Base-by-base conservation (phyloP, 2,329 filamentous ascomycete species). In the Alternaria longipes region DNA sequence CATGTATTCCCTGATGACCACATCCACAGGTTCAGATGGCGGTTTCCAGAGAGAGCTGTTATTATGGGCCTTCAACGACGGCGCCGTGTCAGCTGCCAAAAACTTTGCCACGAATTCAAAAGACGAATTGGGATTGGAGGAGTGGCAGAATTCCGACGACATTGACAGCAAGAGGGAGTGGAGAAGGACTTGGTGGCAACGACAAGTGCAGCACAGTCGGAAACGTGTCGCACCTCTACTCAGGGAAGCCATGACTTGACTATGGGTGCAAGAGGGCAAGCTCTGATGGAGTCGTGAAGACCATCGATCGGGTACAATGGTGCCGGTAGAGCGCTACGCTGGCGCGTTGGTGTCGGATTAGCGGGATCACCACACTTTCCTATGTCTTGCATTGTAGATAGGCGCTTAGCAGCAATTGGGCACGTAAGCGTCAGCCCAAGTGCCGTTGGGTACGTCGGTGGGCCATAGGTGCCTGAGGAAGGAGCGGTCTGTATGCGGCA, bases 1-100 rank as follows among this genome's bases (percentile, higher is more conserved):
- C 57, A 72, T 94, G 9, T 86, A 85, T 8, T 84, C 83, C 9
- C 80, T 94, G 56, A 91, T 94, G 89, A 92, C 91, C 1, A 87
- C 87, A n/a, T 87, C 83, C 20, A 81, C 84, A 22, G 75, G 80
- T 4, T 80, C 83, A 0, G 79, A 78, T 0, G 87, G 85, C 0
- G 72, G 81, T 16, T 92, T 93, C 63, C 81, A 82, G 65, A 81
- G 92, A 52, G 87, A 95, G 72, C 74, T 93, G 38, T 78, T 94
- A 6, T 79, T 94, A 0, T 90, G 90, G 86, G 89, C 85, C 0
- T 71, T 87, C 1, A 85, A 82, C 26, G 79, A 83, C 1, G 74
- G 75, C 4, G 89, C 84, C 0, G 79, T 81, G 0, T 69, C 76
- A 4, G 86, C 85, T 1, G 85, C 85, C 16, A 79, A 84, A 71